Evolutionary conservation across 2,329 filamentous ascomycete species (phyloP), one percentile per base, ranked within the genome.

Genomic region (Fusarium mundagurra): DNA sequence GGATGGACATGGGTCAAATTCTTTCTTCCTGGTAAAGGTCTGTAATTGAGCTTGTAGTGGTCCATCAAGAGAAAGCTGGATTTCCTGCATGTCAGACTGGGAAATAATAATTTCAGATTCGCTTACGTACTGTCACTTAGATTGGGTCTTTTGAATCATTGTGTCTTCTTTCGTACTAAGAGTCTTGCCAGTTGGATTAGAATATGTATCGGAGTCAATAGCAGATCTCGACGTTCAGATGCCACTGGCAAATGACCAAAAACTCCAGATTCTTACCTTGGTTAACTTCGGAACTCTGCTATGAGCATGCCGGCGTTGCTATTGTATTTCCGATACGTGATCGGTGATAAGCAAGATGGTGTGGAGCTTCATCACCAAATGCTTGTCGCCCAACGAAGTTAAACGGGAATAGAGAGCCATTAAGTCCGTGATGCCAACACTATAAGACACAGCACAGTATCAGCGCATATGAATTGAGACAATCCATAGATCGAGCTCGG

Each of bases 341-440:
- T 67, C 69, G 62, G 67, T 41, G 41, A 55, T 71, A 63, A 62
- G 43, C 20, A 20, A 38, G 13, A 9, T 33, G 24, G 14, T 34
- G 39, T 57, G 41, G 69, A 67, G 44, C n/a, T 43, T 53, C 22
- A 50, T 54, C 39, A 20, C 24, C 20, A 36, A 13, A 38, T 27
- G 31, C 14, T 31, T 47, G 5, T 53, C 33, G 20, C 27, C 43
- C 10, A n/a, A 24, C 33, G 39, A 45, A 50, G 33, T 24, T 67
- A 27, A 60, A 59, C 70, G 71, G 61, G 43, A 57, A 63, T 70
- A 53, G 38, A 48, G 34, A 20, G 7, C 8, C n/a, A 44, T 73
- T 73, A 73, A 73, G 39, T 73, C 70, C 70, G 70, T 27, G 20
- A 33, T 29, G 22, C 27, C 31, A n/a, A 50, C 11, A 50, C 11